Evolutionary conservation across 202 grass and related monocot species (phyloP).

Genomic region (Elaeis oleifera): DNA sequence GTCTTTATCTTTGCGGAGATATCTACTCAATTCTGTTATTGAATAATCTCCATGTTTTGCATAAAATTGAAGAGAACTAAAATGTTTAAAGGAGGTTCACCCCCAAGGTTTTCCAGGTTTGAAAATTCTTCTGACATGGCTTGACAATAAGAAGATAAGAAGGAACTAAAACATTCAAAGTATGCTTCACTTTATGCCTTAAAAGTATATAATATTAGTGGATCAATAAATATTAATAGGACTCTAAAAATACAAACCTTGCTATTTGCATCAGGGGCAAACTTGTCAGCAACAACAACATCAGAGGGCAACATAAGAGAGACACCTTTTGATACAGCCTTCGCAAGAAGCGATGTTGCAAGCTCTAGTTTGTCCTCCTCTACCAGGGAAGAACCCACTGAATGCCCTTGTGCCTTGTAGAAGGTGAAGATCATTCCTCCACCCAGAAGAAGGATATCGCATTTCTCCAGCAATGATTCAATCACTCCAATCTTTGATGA

Average conservation of each 20-base stretch:
- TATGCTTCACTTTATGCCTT: too few species aligned
- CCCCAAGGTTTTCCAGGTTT: too few species aligned
- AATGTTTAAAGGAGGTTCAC: too few species aligned
- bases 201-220: too few species aligned
- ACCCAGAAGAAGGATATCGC: slow-evolving; percentile 66
- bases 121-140: too few species aligned
- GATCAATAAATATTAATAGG: background rate
- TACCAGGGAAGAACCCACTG: slow-evolving; percentile 25
- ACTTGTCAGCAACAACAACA: slow-evolving; percentile 86
- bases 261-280: slow-evolving; percentile 84
- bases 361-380: slow-evolving; percentile 25
- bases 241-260: slow-evolving; percentile 45
- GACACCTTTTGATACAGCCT: slow-evolving; percentile 51
- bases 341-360: slow-evolving; percentile 19
- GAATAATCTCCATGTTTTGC: background rate
- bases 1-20: background rate
- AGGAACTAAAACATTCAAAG: too few species aligned
- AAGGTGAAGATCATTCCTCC: slow-evolving; percentile 32
- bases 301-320: slow-evolving; percentile 78
- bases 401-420: slow-evolving; percentile 20
- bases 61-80: too few species aligned
- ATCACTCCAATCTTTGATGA: slow-evolving; percentile 44
- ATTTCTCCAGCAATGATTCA: slow-evolving; percentile 40
- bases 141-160: too few species aligned
- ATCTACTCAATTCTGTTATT: background rate